Evolutionary conservation across 805 yeast species (phyloP).

Genomic region (Candida wancherniae): DNA sequence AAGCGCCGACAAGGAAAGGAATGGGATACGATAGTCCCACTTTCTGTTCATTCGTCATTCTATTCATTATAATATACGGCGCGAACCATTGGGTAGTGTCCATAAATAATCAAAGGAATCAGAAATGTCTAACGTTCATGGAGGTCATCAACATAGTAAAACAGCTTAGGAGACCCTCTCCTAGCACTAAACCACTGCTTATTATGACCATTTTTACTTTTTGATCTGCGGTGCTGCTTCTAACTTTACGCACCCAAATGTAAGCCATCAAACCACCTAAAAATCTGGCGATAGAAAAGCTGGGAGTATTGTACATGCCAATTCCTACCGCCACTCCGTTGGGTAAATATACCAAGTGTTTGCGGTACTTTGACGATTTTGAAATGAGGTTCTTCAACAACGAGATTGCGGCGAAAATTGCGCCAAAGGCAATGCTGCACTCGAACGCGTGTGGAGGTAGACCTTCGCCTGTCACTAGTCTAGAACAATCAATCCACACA

Average conservation of each 20-base stretch:
- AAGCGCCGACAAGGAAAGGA: conserved; percentile 57
- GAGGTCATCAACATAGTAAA: conserved; percentile 74
- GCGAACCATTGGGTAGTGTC: background rate
- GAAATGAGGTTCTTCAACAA: conserved; percentile 55
- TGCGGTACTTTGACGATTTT: conserved; percentile 33
- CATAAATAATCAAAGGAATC: too few relatives aligned
- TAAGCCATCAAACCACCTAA: conserved; percentile 75
- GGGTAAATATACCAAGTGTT: conserved; percentile 60
- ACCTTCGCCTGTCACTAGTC: conserved; percentile 87
- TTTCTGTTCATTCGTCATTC: background rate
- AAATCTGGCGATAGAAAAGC: conserved; percentile 89
- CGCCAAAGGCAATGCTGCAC: conserved; percentile 58
- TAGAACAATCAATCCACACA: conserved; percentile 94
- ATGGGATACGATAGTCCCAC: conserved; percentile 19
- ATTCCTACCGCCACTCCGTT: conserved; percentile 97
- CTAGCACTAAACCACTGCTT: conserved; percentile 87
- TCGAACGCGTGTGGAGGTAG: conserved; percentile 73
- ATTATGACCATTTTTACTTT: conserved; percentile 77
- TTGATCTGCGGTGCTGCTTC: conserved; percentile 28
- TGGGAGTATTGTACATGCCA: conserved; percentile 91
- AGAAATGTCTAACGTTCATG: conserved; percentile 38
- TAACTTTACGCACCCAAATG: conserved; percentile 43
- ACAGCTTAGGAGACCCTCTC: conserved; percentile 88
- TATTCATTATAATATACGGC: background rate
- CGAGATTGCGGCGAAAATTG: conserved; percentile 64